These are phyloP conservation scores for Yarrowia osloensis DNA, from an alignment of 805 yeast genomes.

Conservation along the genomic window DNA sequence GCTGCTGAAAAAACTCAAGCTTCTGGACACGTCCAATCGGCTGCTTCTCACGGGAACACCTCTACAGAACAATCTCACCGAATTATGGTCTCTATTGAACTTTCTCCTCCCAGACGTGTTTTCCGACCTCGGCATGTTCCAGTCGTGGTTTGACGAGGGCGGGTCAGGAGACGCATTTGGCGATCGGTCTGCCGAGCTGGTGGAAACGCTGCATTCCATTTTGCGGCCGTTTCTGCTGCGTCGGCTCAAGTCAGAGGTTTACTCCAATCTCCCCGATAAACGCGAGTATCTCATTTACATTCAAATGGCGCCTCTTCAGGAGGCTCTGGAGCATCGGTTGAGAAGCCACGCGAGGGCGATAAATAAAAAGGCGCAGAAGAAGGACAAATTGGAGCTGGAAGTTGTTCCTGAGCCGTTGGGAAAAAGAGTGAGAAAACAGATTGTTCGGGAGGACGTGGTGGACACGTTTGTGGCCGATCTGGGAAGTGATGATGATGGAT, in stretches of 20 bases:
- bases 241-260: conserved; percentile 74
- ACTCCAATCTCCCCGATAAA: conserved; percentile 75
- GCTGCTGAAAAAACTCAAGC: conserved; percentile 70
- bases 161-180: conserved; percentile 43
- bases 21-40: conserved; percentile 61
- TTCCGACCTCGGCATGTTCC: conserved; percentile 84
- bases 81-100: conserved; percentile 88
- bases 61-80: conserved; percentile 84
- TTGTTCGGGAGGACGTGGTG: neutral
- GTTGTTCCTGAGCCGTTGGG: conserved; percentile 5
- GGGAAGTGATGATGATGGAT: conserved; percentile 11
- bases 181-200: conserved; percentile 53
- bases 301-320: conserved; percentile 64
- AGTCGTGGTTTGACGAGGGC: conserved; percentile 87
- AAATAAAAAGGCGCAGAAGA: neutral
- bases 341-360: neutral
- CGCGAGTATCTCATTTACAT: conserved; percentile 84
- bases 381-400: neutral
- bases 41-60: conserved; percentile 94
- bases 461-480: conserved; percentile 17
- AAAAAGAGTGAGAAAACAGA: neutral
- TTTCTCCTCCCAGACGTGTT: conserved; percentile 92
- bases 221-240: conserved; percentile 84
- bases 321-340: conserved; percentile 53
- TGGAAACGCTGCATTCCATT: conserved; percentile 80